These are phyloP conservation scores for Sugiyamaella castrensis DNA, from an alignment of 1,139 yeast species.

Conservation along the genomic window DNA sequence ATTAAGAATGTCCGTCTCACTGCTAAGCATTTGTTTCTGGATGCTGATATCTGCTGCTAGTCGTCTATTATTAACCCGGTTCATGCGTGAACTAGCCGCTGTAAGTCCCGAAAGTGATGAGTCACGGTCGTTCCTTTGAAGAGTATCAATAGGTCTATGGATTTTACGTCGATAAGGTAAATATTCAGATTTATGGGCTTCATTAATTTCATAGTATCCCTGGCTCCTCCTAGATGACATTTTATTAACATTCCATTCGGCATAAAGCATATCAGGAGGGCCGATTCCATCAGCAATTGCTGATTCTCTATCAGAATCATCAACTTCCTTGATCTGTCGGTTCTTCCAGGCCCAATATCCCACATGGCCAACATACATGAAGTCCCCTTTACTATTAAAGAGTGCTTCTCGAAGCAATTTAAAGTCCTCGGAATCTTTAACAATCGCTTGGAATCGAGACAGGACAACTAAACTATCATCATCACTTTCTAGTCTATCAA, in stretches of 20 bases:
- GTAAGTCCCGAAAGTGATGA: constrained; percentile 30
- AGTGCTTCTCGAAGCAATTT: constrained; percentile 50
- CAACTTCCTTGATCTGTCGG: constrained; percentile 34
- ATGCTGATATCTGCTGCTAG: constrained; percentile 89
- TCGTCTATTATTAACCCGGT: constrained; percentile 84
- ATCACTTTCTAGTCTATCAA: constrained; percentile 35
- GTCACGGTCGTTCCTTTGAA: constrained; percentile 39
- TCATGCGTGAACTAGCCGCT: constrained; percentile 70
- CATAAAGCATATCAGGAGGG: constrained; percentile 15
- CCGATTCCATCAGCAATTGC: constrained; percentile 37
- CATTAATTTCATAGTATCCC: constrained; percentile 73
- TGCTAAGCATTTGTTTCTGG: constrained; percentile 70
- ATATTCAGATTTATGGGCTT: constrained; percentile 67
- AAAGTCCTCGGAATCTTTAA: constrained; percentile 77
- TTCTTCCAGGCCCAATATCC: constrained; percentile 72
- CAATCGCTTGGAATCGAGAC: constrained; percentile 49
- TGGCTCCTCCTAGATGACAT: constrained; percentile 62
- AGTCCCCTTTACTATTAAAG: constrained; percentile 30
- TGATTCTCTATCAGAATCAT: constrained; percentile 13
- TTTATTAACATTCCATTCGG: constrained; percentile 15
- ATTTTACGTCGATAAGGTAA: constrained; percentile 72
- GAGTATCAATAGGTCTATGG: constrained; percentile 40
- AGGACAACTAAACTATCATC: constrained; percentile 39
- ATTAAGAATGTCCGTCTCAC: constrained; percentile 77
- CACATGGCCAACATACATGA: constrained; percentile 41